Percentiles rank a stretch among this genome's conserved stretches.
Evolutionary conservation across 2,329 filamentous ascomycete species (phyloP).

Genomic region (Fusarium sp.): DNA sequence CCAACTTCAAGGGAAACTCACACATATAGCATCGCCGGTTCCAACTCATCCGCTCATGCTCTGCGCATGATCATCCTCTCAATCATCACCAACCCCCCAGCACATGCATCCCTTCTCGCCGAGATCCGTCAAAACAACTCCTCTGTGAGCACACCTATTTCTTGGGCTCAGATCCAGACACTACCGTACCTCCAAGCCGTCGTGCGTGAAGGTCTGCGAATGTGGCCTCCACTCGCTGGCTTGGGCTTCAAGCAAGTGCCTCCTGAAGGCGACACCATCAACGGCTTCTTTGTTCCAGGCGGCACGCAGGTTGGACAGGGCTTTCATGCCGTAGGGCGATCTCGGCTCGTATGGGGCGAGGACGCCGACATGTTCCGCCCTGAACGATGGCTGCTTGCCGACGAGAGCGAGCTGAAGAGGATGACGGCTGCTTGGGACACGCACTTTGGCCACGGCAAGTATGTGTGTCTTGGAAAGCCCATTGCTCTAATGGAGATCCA

Average conservation of each 20-base stretch:
- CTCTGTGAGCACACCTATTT: constrained; percentile 51
- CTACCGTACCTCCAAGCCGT: constrained; percentile 69
- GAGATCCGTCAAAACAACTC: constrained; percentile 60
- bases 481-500: constrained; percentile 63
- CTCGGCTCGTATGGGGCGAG: constrained; percentile 60
- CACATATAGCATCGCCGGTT: constrained; percentile 64
- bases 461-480: constrained; percentile 59
- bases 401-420: constrained; percentile 44
- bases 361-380: constrained; percentile 66
- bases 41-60: constrained; percentile 68
- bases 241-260: constrained; percentile 67
- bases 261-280: constrained; percentile 62
- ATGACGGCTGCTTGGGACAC: constrained; percentile 56
- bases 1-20: neutral
- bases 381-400: constrained; percentile 64
- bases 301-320: constrained; percentile 67
- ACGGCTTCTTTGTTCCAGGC: constrained; percentile 63
- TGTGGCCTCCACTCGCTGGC: constrained; percentile 65
- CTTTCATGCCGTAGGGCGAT: constrained; percentile 65
- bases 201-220: constrained; percentile 66
- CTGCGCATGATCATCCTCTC: constrained; percentile 65
- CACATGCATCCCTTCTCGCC: constrained; percentile 54
- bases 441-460: constrained; percentile 60
- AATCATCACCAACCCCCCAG: constrained; percentile 58
- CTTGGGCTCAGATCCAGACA: constrained; percentile 60